Percentiles rank a stretch among this genome's conserved stretches.
phyloP scores from a whole-genome alignment of 495 filamentous ascomycete genomes.

The Oidiodendron maius region DNA sequence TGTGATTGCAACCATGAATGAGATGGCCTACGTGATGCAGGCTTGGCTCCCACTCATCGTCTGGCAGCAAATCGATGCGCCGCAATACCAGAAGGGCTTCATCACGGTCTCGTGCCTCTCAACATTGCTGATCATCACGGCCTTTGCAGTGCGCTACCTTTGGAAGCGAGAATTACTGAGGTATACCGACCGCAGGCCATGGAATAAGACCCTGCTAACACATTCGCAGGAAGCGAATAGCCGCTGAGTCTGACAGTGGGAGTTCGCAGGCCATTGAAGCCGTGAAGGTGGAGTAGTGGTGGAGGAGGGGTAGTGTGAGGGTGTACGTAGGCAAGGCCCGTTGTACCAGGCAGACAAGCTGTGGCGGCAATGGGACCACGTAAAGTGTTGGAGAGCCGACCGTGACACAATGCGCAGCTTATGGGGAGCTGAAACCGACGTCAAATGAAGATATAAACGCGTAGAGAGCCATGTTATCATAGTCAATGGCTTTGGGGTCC shows the following conservation, averaged over 20 bases:
- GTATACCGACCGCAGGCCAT: no score
- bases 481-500: no score
- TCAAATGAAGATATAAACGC: no score
- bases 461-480: no score
- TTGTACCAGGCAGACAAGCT: no score
- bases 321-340: no score
- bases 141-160: constrained; percentile 1
- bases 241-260: not conserved
- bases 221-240: not conserved
- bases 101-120: constrained; percentile 32
- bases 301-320: no score
- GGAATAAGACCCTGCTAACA: no score
- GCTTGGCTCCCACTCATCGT: constrained; percentile 44
- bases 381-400: no score
- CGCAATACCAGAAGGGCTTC: constrained; percentile 41
- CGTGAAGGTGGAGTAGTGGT: not conserved
- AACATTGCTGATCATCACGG: not conserved
- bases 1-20: constrained; percentile 28
- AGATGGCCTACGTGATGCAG: constrained; percentile 34
- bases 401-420: no score
- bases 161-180: constrained; percentile 4
- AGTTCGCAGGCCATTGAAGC: not conserved
- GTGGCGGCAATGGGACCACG: no score
- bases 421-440: no score
- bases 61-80: constrained; percentile 47